Evolutionary conservation across 2,329 filamentous ascomycete genomes (phyloP).

Genomic region (Rachicladosporium sp.): DNA sequence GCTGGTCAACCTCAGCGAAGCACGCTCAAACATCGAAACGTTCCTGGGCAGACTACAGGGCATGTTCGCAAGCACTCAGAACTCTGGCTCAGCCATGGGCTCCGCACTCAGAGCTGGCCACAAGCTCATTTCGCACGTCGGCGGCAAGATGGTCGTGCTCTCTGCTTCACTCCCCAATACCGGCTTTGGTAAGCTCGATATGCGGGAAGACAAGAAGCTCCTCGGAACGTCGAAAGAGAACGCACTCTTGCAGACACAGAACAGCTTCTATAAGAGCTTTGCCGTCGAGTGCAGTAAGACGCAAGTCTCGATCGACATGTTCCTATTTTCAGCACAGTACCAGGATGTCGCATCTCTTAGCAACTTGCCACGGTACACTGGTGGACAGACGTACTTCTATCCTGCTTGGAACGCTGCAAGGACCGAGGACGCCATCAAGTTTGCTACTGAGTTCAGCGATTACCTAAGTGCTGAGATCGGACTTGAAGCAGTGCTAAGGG

Average conservation of each 20-base stretch:
- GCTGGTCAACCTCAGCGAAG: constrained; percentile 77
- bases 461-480: constrained; percentile 95
- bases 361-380: constrained; percentile 90
- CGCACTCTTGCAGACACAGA: constrained; percentile 74
- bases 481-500: constrained; percentile 86
- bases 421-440: constrained; percentile 93
- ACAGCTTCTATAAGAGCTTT: constrained; percentile 98
- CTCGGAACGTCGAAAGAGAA: constrained; percentile 90
- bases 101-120: constrained; percentile 85
- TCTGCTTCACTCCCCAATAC: constrained; percentile 83
- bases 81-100: constrained; percentile 83
- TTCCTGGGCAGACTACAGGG: constrained; percentile 83
- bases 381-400: constrained; percentile 97
- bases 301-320: constrained; percentile 97
- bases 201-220: constrained; percentile 92
- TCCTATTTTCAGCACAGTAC: constrained; percentile 89
- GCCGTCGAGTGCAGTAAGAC: constrained; percentile 98
- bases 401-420: constrained; percentile 93
- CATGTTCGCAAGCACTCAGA: constrained; percentile 95
- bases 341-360: constrained; percentile 94
- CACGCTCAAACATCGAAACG: constrained; percentile 77
- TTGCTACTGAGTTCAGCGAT: constrained; percentile 91
- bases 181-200: constrained; percentile 78
- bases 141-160: constrained; percentile 87
- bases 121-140: constrained; percentile 86